Percentiles rank a stretch among this genome's conserved stretches.
phyloP scores from a whole-genome alignment of 2,329 filamentous ascomycete species.

The Neofusicoccum sp. region DNA sequence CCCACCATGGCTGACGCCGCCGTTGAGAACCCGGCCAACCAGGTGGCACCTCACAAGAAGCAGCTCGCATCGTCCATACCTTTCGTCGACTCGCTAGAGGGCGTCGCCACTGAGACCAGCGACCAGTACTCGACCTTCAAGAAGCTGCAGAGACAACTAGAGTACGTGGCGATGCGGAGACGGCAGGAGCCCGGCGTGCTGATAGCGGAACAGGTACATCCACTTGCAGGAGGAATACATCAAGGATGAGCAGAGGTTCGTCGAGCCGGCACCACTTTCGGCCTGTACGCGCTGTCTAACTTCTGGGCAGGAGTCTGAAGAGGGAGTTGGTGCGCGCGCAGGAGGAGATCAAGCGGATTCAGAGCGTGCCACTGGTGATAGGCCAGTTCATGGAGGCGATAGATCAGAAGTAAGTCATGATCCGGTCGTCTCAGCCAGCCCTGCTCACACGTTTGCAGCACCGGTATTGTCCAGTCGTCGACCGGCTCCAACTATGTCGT shows the following conservation, averaged over 20 bases:
- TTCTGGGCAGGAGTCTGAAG: slow-evolving; percentile 75
- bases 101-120: slow-evolving; percentile 74
- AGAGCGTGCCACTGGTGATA: slow-evolving; percentile 96
- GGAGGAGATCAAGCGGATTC: slow-evolving; percentile 99
- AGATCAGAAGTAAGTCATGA: slow-evolving; percentile 81
- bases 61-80: slow-evolving; percentile 77
- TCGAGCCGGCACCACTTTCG: neutral
- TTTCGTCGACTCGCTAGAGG: slow-evolving; percentile 88
- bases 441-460: slow-evolving; percentile 57
- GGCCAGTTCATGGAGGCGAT: slow-evolving; percentile 99
- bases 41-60: slow-evolving; percentile 78
- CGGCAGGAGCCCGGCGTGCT: neutral
- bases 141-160: slow-evolving; percentile 92
- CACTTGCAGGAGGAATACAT: slow-evolving; percentile 99
- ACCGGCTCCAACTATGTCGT: slow-evolving; percentile 99
- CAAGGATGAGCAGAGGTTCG: slow-evolving; percentile 96
- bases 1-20: slow-evolving; percentile 79
- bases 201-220: slow-evolving; percentile 68
- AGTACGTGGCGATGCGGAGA: slow-evolving; percentile 60
- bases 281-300: slow-evolving; percentile 5
- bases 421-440: neutral
- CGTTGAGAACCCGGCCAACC: slow-evolving; percentile 78
- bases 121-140: slow-evolving; percentile 97
- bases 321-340: slow-evolving; percentile 95
- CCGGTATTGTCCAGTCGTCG: slow-evolving; percentile 96